Evolutionary conservation across 495 filamentous ascomycete genomes (phyloP), one percentile per base, ranked within the genome.

Genomic region (Aspergillus biplanus): DNA sequence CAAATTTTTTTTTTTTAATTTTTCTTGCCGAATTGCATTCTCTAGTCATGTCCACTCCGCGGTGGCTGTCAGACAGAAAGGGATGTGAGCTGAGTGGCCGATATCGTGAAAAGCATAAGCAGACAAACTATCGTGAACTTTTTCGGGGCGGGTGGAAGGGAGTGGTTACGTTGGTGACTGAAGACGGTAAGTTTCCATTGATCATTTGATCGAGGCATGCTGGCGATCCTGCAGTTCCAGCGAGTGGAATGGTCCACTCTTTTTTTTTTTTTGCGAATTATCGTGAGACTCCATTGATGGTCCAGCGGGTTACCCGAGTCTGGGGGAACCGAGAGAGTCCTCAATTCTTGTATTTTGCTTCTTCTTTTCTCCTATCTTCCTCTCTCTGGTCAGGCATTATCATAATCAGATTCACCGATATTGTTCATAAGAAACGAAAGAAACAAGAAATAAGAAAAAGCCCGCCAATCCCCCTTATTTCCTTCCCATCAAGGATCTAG

Each of bases 161-260:
- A 33, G 52, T n/a, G 56, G 48, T 47, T 52, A 48, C 35, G 16
- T 50, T 52, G 55, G 59, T 49, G 48, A 54, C 66, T 61, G 71
- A 73, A 67, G 56, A 69, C 66, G 66, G 73, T 39, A 65, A 65
- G 39, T 21, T 18, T 31, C 47, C 11, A 50, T 34, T 47, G 62
- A 56, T 68, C 66, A 68, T 56, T 73, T 69, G 61, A 71, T 67
- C 60, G 57, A 65, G 67, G 59, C 60, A 44, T 44, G 70, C 21
- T 71, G 65, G 63, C 66, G 63, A 68, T 65, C 62, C 66, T 66
- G 50, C 65, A 60, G 47, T 64, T 52, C 46, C 35, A 35, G 33
- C 7, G 27, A 50, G 34, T 55, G 65, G 69, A 70, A 71, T 70
- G 71, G 57, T 65, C 69, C 73, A 75, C 68, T 39, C n/a, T 44